Evolutionary conservation across 192 early-diverging fungal genomes (phyloP).

Genomic region (Umbelopsis isabellina): DNA sequence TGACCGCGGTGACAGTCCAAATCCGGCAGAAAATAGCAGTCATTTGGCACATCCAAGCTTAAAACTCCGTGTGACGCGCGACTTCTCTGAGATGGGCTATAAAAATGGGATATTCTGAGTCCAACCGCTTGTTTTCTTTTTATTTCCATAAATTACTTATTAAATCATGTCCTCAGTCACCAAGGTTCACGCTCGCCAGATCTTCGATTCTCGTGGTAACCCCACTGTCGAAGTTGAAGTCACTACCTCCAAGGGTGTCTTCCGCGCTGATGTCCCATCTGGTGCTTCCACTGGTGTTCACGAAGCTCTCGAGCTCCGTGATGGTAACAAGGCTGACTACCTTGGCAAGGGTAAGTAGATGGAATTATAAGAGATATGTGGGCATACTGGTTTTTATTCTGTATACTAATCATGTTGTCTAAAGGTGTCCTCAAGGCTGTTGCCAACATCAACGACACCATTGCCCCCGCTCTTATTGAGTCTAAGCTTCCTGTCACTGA

Average conservation of each 20-base stretch:
- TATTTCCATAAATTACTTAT: background rate
- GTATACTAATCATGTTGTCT: background rate
- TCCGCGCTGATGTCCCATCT: slow-evolving; percentile 97
- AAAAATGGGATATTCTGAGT: slow-evolving; percentile 1
- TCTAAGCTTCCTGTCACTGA: slow-evolving; percentile 84
- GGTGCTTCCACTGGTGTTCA: slow-evolving; percentile 99
- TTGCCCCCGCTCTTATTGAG: slow-evolving; percentile 82
- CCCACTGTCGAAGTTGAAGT: slow-evolving; percentile 98
- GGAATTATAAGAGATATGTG: background rate
- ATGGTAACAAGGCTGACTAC: slow-evolving; percentile 81
- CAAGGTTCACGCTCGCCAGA: slow-evolving; percentile 90
- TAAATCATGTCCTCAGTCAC: slow-evolving; percentile 63
- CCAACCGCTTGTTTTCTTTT: background rate
- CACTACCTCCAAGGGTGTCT: slow-evolving; percentile 90
- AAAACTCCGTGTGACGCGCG: too few relatives aligned
- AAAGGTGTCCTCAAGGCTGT: slow-evolving; percentile 90
- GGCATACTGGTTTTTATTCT: background rate
- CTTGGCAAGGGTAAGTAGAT: slow-evolving; percentile 87
- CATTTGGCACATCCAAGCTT: too few relatives aligned
- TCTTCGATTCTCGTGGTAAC: slow-evolving; percentile 99
- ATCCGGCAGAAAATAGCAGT: too few relatives aligned
- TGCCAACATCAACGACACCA: slow-evolving; percentile 86
- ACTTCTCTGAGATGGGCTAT: slow-evolving; percentile 5
- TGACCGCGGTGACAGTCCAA: too few relatives aligned
- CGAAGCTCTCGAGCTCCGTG: slow-evolving; percentile 98